Conservation (phyloP, 371 early-diverging fungal genomes). For the Apophysomyces trapeziformis region DNA sequence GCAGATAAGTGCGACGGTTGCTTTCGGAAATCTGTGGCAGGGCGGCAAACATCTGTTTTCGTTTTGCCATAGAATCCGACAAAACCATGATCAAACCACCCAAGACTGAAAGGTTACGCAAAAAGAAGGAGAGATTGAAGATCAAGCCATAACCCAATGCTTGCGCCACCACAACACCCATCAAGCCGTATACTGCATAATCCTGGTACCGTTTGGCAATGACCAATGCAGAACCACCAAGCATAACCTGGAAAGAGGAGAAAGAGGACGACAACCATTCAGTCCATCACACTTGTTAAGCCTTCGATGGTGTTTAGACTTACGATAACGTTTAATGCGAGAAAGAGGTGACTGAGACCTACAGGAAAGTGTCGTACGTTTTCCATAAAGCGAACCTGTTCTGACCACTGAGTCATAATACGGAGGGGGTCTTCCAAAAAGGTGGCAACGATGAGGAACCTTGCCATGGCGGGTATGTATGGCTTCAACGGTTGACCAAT, state of each 20-base stretch:
- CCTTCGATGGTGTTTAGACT: slow-evolving; percentile 27
- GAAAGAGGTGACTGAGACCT: slow-evolving; percentile 76
- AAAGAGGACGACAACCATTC: background rate
- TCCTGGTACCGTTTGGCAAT: slow-evolving; percentile 77
- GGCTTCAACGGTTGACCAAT: slow-evolving; percentile 83
- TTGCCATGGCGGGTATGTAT: slow-evolving; percentile 82
- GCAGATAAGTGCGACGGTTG: slow-evolving; percentile 80
- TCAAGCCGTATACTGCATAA: slow-evolving; percentile 78
- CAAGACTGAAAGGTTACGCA: slow-evolving; percentile 86
- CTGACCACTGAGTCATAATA: slow-evolving; percentile 83
- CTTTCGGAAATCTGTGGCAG: slow-evolving; percentile 78
- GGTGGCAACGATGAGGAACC: slow-evolving; percentile 91
- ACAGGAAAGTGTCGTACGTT: slow-evolving; percentile 76
- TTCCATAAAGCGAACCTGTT: slow-evolving; percentile 82
- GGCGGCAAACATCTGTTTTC: slow-evolving; percentile 79
- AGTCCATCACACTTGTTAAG: background rate
- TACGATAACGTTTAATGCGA: slow-evolving; percentile 75
- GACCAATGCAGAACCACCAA: slow-evolving; percentile 77
- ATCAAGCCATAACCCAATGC: slow-evolving; percentile 90
- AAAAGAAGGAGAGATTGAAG: slow-evolving; percentile 83
- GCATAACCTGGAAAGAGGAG: slow-evolving; percentile 60
- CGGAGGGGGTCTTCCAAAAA: slow-evolving; percentile 92
- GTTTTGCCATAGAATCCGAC: slow-evolving; percentile 61
- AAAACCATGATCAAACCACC: slow-evolving; percentile 92
- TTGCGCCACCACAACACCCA: slow-evolving; percentile 78